Evolutionary conservation across 2,329 filamentous ascomycete species (phyloP).

Genomic region (Ascochyta lentis): DNA sequence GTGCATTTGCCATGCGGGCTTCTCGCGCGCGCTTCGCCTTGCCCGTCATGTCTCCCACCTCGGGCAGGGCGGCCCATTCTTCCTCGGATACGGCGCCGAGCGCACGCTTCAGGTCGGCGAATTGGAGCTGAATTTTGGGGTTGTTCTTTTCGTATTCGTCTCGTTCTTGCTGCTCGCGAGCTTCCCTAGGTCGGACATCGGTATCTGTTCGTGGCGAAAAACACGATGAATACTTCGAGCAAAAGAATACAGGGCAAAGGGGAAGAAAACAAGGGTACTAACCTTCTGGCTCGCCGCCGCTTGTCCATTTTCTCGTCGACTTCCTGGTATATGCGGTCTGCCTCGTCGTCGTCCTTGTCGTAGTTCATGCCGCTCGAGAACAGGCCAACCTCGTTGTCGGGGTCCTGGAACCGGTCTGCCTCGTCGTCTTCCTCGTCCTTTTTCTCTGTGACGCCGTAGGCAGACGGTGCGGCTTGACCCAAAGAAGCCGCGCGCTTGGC

Average conservation of each 20-base stretch:
- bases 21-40: slow-evolving; percentile 88
- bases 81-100: slow-evolving; percentile 89
- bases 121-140: slow-evolving; percentile 97
- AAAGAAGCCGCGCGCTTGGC: slow-evolving; percentile 90
- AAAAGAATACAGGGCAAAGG: slow-evolving; percentile 24
- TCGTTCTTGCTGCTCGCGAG: slow-evolving; percentile 85
- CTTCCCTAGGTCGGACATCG: slow-evolving; percentile 84
- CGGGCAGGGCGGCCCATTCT: slow-evolving; percentile 93
- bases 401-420: slow-evolving; percentile 87
- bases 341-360: slow-evolving; percentile 97
- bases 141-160: slow-evolving; percentile 98
- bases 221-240: slow-evolving; percentile 68
- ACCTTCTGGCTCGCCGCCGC: slow-evolving; percentile 85
- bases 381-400: slow-evolving; percentile 93
- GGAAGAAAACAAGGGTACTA: slow-evolving; percentile 57
- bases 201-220: slow-evolving; percentile 74
- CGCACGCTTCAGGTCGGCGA: slow-evolving; percentile 92
- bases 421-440: slow-evolving; percentile 76
- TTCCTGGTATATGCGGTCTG: slow-evolving; percentile 92
- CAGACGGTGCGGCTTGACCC: slow-evolving; percentile 72
- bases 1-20: slow-evolving; percentile 67
- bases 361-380: slow-evolving; percentile 91
- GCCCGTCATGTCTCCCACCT: slow-evolving; percentile 94
- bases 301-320: slow-evolving; percentile 98
- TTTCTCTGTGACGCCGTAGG: slow-evolving; percentile 72